Evolutionary conservation across 1,284 basidiomycete genomes (phyloP).

Genomic region (Puccinia novopanici): DNA sequence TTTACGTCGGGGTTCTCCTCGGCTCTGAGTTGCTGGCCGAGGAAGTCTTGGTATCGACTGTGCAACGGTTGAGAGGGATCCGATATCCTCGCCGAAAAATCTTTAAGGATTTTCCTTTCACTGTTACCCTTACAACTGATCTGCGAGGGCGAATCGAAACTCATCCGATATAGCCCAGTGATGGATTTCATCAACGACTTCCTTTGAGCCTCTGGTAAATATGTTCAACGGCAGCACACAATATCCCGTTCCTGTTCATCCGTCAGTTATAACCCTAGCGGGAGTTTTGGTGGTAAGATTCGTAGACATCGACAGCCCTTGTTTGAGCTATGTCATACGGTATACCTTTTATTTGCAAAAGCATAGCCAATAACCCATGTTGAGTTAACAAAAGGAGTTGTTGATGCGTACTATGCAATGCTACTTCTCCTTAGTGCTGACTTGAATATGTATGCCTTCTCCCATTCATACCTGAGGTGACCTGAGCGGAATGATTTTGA

Average conservation of each 20-base stretch:
- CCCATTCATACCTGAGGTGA: conserved; percentile 15
- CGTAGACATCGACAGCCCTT: not conserved
- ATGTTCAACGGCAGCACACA: not conserved
- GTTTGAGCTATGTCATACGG: not conserved
- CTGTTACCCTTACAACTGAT: not conserved
- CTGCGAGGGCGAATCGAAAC: not conserved
- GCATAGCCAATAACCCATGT: not conserved
- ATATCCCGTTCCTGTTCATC: not conserved
- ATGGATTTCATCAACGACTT: not conserved
- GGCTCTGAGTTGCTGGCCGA: not conserved
- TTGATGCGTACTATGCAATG: conserved; percentile 17
- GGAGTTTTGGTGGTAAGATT: not conserved
- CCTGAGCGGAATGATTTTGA: not conserved
- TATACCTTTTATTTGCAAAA: not conserved
- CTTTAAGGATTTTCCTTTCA: not conserved
- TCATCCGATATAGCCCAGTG: not conserved
- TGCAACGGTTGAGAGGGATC: conserved; percentile 8
- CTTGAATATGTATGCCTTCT: conserved; percentile 8
- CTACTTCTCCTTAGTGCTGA: conserved; percentile 12
- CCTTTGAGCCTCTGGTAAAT: not conserved
- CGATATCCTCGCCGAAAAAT: conserved; percentile 13
- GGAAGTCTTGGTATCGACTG: not conserved
- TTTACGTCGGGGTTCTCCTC: not conserved
- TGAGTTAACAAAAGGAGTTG: conserved; percentile 11
- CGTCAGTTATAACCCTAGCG: not conserved